Evolutionary conservation across 2,329 filamentous ascomycete species (phyloP), one percentile per base, ranked within the genome.

Genomic region (Annulohypoxylon truncatum): DNA sequence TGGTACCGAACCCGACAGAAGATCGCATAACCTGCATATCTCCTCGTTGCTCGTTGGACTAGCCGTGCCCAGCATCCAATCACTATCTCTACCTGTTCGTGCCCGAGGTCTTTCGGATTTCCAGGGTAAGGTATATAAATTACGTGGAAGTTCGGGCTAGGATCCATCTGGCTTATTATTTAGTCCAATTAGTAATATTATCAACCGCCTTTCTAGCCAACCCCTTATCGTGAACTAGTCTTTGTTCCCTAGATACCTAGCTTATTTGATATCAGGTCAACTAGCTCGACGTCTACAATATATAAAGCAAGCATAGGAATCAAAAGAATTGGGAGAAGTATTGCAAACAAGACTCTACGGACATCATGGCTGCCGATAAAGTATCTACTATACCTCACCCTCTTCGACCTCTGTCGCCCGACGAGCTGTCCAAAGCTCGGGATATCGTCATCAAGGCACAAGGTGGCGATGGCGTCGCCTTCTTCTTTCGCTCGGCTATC

Each of bases 401-500:
- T 12, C 47, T 77, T 51, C 71, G 74, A 52, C 74, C 74, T 13
- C 73, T 77, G 53, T 69, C 73, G 3, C 54, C 71, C 3, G 70
- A 72, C 10, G 75, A 77, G 66, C 46, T 76, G 5, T 50, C 67
- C 3, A 69, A 67, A 40, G 75, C 75, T 38, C 71, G 75, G 55
- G 60, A 72, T 47, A 33, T 73, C 28, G 70, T 75, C 51, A 46
- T 75, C 31, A 62, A 73, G 50, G 66, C 69, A 28, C 64, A 73
- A 15, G 67, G 62, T n/a, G 71, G 69, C 9, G 72, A 74, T 18
- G 71, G 72, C 22, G 48, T 65, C 22, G 57, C 48, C 18, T 66
- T 77, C 20, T 72, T 55, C 18, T 77, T 77, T 60, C 68, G 75
- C 26, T 73, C 72, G 24, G 69, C 71, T 33, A 65, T 70, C n/a